These are phyloP conservation scores for Claviceps cyperi DNA, from an alignment of 2,329 filamentous ascomycete genomes.

Conservation along the genomic window DNA sequence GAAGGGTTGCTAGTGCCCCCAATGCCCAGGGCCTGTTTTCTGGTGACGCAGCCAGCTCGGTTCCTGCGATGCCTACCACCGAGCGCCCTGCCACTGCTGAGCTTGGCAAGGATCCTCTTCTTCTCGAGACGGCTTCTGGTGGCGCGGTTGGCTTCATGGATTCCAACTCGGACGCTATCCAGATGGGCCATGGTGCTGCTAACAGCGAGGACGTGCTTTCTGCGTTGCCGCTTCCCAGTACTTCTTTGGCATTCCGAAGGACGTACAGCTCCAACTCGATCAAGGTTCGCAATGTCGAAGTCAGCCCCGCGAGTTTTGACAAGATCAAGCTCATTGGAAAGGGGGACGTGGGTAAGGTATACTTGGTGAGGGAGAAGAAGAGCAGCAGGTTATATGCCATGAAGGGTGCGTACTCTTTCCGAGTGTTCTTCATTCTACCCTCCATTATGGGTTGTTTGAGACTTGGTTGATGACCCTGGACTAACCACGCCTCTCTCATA, in stretches of 20 bases:
- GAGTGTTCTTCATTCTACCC: background rate
- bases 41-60: conserved; percentile 20
- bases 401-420: conserved; percentile 57
- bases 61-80: conserved; percentile 28
- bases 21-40: conserved; percentile 88
- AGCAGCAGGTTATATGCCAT: conserved; percentile 89
- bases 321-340: conserved; percentile 99
- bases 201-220: conserved; percentile 38
- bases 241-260: conserved; percentile 65
- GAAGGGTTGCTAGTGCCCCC: conserved; percentile 87
- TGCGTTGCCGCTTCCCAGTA: conserved; percentile 51
- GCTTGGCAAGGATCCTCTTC: conserved; percentile 65
- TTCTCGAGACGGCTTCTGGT: conserved; percentile 28
- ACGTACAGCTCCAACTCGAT: conserved; percentile 99
- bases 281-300: conserved; percentile 94
- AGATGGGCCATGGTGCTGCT: conserved; percentile 22
- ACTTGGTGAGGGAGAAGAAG: conserved; percentile 96
- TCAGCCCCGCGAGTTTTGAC: conserved; percentile 89
- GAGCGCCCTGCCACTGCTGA: conserved; percentile 75
- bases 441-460: background rate
- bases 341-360: conserved; percentile 96
- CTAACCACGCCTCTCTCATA: conserved; percentile 22
- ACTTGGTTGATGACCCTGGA: background rate
- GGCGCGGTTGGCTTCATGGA: conserved; percentile 17
- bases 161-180: conserved; percentile 14